phyloP scores from a whole-genome alignment of 331 rosid genomes.

The Spiraea crenata region DNA sequence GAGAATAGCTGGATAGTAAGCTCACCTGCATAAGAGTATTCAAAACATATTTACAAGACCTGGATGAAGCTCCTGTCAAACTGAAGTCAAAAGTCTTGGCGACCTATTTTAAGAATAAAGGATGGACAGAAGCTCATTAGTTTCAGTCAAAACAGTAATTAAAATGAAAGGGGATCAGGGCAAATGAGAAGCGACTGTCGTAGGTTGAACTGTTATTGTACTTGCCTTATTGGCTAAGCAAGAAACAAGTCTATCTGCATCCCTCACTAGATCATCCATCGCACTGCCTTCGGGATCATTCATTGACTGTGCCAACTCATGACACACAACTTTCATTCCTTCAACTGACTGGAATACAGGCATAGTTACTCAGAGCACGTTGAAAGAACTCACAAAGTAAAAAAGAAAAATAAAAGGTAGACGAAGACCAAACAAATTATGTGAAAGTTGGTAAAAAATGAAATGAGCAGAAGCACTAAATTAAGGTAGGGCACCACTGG shows the following conservation, averaged over 20 bases:
- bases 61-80: conserved; percentile 87
- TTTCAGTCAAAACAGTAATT: not conserved
- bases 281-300: conserved; percentile 86
- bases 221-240: conserved; percentile 89
- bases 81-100: conserved; percentile 98
- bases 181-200: not conserved
- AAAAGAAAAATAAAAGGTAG: not conserved
- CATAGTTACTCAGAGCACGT: conserved; percentile 20
- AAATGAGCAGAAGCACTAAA: not conserved
- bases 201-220: not conserved
- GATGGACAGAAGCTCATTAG: not conserved
- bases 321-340: conserved; percentile 98
- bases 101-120: conserved; percentile 45
- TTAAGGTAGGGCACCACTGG: not conserved
- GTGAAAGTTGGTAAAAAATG: not conserved
- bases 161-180: not conserved
- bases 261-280: conserved; percentile 84
- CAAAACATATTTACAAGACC: conserved; percentile 97
- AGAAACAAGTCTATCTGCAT: conserved; percentile 90
- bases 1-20: conserved; percentile 1
- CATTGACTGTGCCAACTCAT: conserved; percentile 90
- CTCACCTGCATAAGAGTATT: conserved; percentile 97
- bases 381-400: not conserved
- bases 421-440: not conserved
- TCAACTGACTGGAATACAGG: conserved; percentile 76